Evolutionary conservation across 371 early-diverging fungal genomes (phyloP).

Genomic region (Smittium mucronatum): DNA sequence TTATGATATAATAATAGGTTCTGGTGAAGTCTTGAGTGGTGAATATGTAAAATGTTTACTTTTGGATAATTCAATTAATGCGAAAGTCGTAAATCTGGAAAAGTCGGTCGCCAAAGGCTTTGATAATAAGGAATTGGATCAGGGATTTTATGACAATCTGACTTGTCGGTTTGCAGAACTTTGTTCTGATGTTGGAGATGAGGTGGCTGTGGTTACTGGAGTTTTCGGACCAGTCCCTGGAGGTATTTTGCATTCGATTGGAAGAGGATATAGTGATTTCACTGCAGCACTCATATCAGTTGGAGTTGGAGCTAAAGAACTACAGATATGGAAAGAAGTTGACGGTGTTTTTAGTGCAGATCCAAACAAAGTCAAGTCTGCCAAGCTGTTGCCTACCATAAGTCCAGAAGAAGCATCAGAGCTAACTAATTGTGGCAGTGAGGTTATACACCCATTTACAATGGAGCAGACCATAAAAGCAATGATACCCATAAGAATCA

Average conservation of each 20-base stretch:
- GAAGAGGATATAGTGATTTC: slow-evolving; percentile 96
- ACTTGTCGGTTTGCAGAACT: slow-evolving; percentile 48
- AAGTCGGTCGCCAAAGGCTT: slow-evolving; percentile 66
- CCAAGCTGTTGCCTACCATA: slow-evolving; percentile 74
- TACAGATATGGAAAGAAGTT: slow-evolving; percentile 98
- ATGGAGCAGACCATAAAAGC: slow-evolving; percentile 96
- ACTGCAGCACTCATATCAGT: slow-evolving; percentile 91
- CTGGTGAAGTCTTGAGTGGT: slow-evolving; percentile 88
- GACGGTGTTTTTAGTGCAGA: slow-evolving; percentile 98
- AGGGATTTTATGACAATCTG: slow-evolving; percentile 84
- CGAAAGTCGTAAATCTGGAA: slow-evolving; percentile 73
- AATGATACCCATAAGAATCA: slow-evolving; percentile 91
- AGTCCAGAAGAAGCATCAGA: slow-evolving; percentile 97
- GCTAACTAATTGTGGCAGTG: slow-evolving; percentile 92
- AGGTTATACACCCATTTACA: slow-evolving; percentile 97
- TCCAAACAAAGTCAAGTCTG: slow-evolving; percentile 85
- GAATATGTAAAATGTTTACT: slow-evolving; percentile 74
- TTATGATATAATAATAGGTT: slow-evolving; percentile 84
- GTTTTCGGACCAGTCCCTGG: slow-evolving; percentile 95
- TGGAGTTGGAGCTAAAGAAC: slow-evolving; percentile 68
- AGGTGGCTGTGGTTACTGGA: slow-evolving; percentile 82
- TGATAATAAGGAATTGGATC: slow-evolving; percentile 61
- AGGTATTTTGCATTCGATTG: slow-evolving; percentile 74
- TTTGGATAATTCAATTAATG: slow-evolving; percentile 57
- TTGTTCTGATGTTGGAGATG: slow-evolving; percentile 46